Evolutionary conservation across 73 alveolate genomes (phyloP), one percentile per base, ranked within the genome.

Genomic region (Paramecium tetraurelia): DNA sequence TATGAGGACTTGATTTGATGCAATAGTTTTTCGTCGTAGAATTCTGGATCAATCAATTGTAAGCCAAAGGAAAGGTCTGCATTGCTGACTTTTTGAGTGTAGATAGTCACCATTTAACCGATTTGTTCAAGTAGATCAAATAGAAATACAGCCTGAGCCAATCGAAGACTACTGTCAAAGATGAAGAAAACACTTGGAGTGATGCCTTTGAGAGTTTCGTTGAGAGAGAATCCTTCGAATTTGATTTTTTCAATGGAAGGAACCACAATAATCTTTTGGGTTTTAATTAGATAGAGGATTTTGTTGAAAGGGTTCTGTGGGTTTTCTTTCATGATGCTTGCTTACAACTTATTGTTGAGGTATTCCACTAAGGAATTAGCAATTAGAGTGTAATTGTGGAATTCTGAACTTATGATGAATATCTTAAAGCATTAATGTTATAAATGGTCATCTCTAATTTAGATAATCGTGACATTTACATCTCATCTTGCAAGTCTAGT

Each of bases 131-230:
- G 87, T 36, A 75, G 27, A 41, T 75, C 87, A 35, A 75, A 38
- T 14, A 75, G 18, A 38, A 75, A 75, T 41, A 75, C 16, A 38
- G 58, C 33, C 20, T 75, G 11, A 14, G 58, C 87, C 8, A 75
- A 41, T 75, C 87, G 36, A 14, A 75, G 46, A 38, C 68, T 38
- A 18, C 87, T 75, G 11, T 75, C 87, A 75, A 38, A 75, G 3
- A 75, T 29, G 22, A 75, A 75, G 36, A 38, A 75, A 8, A 75
- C 87, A 75, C 87, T 75, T 4, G 87, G 87, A 12, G 87, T 75
- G 3, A 18, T 41, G 3, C 59, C 87, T 35, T 75, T 75, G 4
- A 75, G 31, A 21, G 87, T 75, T 38, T 35, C 59, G 4, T 35
- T 22, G n/a, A 75, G 87, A 16, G 68, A 38, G 33, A 75, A 38